These are phyloP conservation scores for Ustilago cynodontis DNA, from an alignment of 1,284 basidiomycete genomes.

Conservation along the genomic window DNA sequence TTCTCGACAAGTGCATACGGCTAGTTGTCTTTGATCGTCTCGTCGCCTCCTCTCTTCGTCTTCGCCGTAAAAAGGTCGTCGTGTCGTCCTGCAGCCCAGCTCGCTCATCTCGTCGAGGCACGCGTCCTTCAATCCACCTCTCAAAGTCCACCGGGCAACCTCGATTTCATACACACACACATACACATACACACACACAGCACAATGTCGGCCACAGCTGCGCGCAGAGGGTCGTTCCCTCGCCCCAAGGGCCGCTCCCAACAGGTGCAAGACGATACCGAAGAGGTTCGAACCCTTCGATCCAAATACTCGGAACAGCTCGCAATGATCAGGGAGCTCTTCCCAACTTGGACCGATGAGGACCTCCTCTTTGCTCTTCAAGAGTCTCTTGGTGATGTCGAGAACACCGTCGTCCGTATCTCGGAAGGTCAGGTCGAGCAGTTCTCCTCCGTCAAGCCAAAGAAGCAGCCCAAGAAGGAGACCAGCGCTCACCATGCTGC, in stretches of 20 bases:
- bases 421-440: constrained; percentile 83
- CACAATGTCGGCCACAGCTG: constrained; percentile 54
- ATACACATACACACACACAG: constrained; percentile 31
- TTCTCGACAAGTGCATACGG: constrained; percentile 44
- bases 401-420: constrained; percentile 81
- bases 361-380: constrained; percentile 81
- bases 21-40: constrained; percentile 16
- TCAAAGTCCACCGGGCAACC: neutral
- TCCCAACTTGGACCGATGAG: constrained; percentile 82
- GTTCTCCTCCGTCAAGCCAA: constrained; percentile 86
- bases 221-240: constrained; percentile 56
- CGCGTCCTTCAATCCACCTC: constrained; percentile 15
- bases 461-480: constrained; percentile 75
- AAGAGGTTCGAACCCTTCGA: constrained; percentile 64
- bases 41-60: constrained; percentile 13
- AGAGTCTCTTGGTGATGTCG: constrained; percentile 81
- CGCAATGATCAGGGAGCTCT: constrained; percentile 80
- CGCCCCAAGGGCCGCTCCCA: constrained; percentile 52
- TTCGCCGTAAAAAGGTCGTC: constrained; percentile 18
- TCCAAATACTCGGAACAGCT: constrained; percentile 70
- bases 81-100: constrained; percentile 34
- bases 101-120: constrained; percentile 21
- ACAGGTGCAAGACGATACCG: constrained; percentile 65
- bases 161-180: neutral
- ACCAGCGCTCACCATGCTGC: constrained; percentile 28